Evolutionary conservation across 192 early-diverging fungal species (phyloP), one percentile per base, ranked within the genome.

Genomic region (Backusella morwellensis): DNA sequence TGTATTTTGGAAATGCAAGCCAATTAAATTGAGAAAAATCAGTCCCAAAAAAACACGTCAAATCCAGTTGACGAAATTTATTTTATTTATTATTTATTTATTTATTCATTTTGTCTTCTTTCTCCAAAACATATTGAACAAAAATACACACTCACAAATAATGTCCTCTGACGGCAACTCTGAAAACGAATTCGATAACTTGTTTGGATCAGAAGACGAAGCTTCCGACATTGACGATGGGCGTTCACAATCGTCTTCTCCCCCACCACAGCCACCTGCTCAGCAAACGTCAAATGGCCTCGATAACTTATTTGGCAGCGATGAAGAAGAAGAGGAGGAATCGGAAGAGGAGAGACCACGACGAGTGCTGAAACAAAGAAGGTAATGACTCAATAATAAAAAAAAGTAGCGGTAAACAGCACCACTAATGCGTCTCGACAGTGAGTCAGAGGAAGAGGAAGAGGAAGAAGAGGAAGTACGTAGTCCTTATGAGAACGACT

Each of bases 271-370:
- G 35, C 72, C 17, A 21, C 47, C 42, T 14, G 42, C 14, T 11
- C 42, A 44, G 17, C 11, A 11, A 44, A 44, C 42, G 2, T 44
- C 42, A 44, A 52, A 72, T 21, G 73, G 19, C n/a, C 3, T 72
- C 2, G 84, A 80, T 67, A 67, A 85, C 72, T 54, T 82, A 35
- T 85, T 82, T 82, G 78, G 81, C 59, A 77, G 77, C 56, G 85
- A 84, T 12, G 84, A 82, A 12, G 82, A 32, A 32, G 32, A 32
- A 32, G 32, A 79, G 40, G 75, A 71, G 42, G 70, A 81, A 23
- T 75, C 63, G 19, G 66, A 59, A 70, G 34, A 35, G 67, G 70
- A 14, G 66, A 70, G 11, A 70, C 19, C 26, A 34, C 35, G 34
- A 36, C 14, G 29, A 56, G 42, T 19, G 17, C 32, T 56, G 36